Evolutionary conservation across 768 basidiomycete genomes (phyloP).

Genomic region (Auricularia sp.): DNA sequence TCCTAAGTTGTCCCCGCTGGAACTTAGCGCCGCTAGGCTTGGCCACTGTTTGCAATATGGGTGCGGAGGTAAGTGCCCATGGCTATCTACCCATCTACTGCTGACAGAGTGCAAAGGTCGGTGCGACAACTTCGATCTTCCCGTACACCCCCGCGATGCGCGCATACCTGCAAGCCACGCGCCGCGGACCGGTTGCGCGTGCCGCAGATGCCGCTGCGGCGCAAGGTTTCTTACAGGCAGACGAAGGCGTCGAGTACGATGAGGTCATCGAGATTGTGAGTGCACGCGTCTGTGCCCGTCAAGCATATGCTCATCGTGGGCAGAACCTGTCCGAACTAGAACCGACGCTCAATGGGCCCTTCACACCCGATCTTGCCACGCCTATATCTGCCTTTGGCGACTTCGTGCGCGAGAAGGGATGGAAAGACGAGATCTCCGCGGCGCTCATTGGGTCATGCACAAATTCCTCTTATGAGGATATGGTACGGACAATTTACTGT

Average conservation of each 20-base stretch:
- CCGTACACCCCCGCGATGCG: slow-evolving; percentile 90
- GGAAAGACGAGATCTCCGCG: slow-evolving; percentile 90
- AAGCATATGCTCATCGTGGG: background rate
- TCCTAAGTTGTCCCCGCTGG: no score
- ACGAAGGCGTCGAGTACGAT: slow-evolving; percentile 86
- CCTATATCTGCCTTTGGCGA: slow-evolving; percentile 81
- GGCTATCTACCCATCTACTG: background rate
- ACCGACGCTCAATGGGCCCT: slow-evolving; percentile 91
- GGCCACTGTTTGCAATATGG: slow-evolving; percentile 98
- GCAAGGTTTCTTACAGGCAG: slow-evolving; percentile 70
- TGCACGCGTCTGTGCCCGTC: slow-evolving; percentile 12
- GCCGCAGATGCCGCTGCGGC: slow-evolving; percentile 80
- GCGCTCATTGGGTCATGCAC: slow-evolving; percentile 97
- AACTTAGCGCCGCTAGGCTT: slow-evolving; percentile 33
- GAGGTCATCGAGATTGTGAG: slow-evolving; percentile 87
- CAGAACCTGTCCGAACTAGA: slow-evolving; percentile 85
- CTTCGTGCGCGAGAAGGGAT: slow-evolving; percentile 75
- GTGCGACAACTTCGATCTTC: slow-evolving; percentile 98
- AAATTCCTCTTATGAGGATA: slow-evolving; percentile 95
- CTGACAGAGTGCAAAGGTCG: slow-evolving; percentile 38
- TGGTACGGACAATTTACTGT: slow-evolving; percentile 39
- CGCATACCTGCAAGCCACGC: slow-evolving; percentile 81
- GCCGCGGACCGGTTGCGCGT: slow-evolving; percentile 72
- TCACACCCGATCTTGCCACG: slow-evolving; percentile 93
- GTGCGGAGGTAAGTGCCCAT: slow-evolving; percentile 51